Percentiles rank a stretch among this genome's conserved stretches.
phyloP scores from a whole-genome alignment of 2,329 filamentous ascomycete genomes.

The Diaporthe citri region DNA sequence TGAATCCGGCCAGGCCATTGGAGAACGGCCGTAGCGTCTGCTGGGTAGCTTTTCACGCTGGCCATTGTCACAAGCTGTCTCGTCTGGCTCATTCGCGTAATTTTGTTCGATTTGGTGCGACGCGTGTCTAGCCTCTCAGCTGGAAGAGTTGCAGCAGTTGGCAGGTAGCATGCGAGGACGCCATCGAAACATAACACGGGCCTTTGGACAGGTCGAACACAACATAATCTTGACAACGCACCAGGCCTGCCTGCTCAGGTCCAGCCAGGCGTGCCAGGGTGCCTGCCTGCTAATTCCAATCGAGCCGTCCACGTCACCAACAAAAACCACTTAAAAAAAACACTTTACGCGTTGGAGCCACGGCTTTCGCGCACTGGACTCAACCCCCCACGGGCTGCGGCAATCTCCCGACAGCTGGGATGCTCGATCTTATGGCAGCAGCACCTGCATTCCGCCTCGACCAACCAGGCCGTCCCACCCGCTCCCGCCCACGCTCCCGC shows the following conservation, averaged over 20 bases:
- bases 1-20: conserved; percentile 12
- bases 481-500: conserved; percentile 11
- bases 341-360: conserved; percentile 28
- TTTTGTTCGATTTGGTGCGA: neutral
- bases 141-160: neutral
- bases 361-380: neutral
- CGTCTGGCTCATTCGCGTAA: neutral
- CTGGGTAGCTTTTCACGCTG: neutral
- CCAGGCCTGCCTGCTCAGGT: neutral
- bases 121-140: conserved; percentile 11
- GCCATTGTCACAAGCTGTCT: neutral
- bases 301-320: conserved; percentile 7
- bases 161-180: neutral
- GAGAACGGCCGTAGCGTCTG: conserved; percentile 4
- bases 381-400: neutral
- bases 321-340: neutral
- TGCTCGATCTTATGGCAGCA: conserved; percentile 10
- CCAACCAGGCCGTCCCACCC: conserved; percentile 13
- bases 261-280: neutral
- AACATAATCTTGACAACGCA: neutral
- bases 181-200: neutral
- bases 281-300: neutral
- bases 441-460: conserved; percentile 4
- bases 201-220: neutral
- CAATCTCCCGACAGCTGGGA: conserved; percentile 27